Evolutionary conservation across 768 basidiomycete species (phyloP), one percentile per base, ranked within the genome.

Genomic region (Imleria badia): DNA sequence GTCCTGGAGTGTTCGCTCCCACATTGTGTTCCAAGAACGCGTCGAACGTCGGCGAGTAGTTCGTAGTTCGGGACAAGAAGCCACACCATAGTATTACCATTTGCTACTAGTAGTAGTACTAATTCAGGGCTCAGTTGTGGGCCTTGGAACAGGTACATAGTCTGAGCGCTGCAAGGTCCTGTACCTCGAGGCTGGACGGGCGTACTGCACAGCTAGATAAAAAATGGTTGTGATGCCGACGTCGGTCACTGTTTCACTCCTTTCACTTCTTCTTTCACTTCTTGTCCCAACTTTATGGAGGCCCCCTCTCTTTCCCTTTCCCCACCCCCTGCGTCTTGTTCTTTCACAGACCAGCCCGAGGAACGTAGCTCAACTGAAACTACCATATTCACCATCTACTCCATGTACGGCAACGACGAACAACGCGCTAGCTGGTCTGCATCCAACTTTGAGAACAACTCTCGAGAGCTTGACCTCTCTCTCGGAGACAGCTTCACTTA

Each of bases 1-100:
- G 74, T 96, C 94, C 66, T 96, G 91, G 10, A 98, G 81, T 7
- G 94, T 96, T 50, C 94, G 82, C 78, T 98, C 95, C 91, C 94
- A 97, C 95, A 97, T 98, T 22, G 42, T 55, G 38, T n/a, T n/a
- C n/a, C 23, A 19, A 38, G 29, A 33, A 34, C 34, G 22, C 22
- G 38, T 9, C 38, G 14, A 38, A 36, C 34, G 34, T n/a, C n/a
- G 26, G 3, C 6, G 26, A 26, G 26, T 26, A 4, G 26, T 4
- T 26, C 26, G 26, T 26, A 52, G 49, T 26, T 38, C 23, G 15
- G 34, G 26, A 26, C 42, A 30, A 36, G 26, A 26, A 26, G 26
- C 26, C 26, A 26, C 26, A 26, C 26, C 26, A 6, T 26, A 6
- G 26, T 26, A 26, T 6, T 26, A 26, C n/a, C n/a, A n/a, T n/a